Evolutionary conservation across 2,329 filamentous ascomycete species (phyloP).

Genomic region (Talaromyces verruculosus): DNA sequence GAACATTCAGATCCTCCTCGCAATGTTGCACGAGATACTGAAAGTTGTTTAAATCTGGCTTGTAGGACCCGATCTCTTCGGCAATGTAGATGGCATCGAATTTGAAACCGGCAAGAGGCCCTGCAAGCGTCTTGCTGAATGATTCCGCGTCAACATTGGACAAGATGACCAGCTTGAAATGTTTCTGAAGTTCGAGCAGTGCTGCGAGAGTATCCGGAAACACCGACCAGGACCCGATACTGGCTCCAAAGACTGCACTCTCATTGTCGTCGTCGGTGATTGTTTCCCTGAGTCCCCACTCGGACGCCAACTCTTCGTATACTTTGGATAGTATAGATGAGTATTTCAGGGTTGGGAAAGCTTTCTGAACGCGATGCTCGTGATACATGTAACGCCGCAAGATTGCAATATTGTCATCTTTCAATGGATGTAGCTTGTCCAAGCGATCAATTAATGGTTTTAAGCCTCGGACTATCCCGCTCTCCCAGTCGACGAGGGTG

Average conservation of each 20-base stretch:
- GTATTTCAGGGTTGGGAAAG: slow-evolving; percentile 15
- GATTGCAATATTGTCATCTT: slow-evolving; percentile 11
- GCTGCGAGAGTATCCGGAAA: slow-evolving; percentile 16
- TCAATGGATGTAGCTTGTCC: slow-evolving; percentile 11
- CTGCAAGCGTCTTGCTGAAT: slow-evolving; percentile 14
- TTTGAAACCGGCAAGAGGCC: slow-evolving; percentile 9
- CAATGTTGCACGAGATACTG: slow-evolving; percentile 11
- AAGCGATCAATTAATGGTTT: slow-evolving; percentile 12
- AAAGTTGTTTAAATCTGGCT: slow-evolving; percentile 8
- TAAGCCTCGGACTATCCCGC: slow-evolving; percentile 12
- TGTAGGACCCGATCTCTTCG: slow-evolving; percentile 15
- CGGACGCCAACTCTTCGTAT: slow-evolving; percentile 13
- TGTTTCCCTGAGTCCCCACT: slow-evolving; percentile 11
- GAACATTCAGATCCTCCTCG: slow-evolving; percentile 8
- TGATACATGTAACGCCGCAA: slow-evolving; percentile 11
- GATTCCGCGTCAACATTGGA: slow-evolving; percentile 16
- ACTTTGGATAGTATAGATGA: slow-evolving; percentile 15
- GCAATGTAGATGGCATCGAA: slow-evolving; percentile 17
- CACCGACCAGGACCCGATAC: slow-evolving; percentile 13
- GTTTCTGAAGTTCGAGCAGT: slow-evolving; percentile 13
- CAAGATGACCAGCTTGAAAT: slow-evolving; percentile 14
- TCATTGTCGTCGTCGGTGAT: neutral
- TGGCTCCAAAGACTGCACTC: slow-evolving; percentile 14
- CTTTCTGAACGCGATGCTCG: slow-evolving; percentile 9
- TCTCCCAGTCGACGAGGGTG: slow-evolving; percentile 15